phyloP scores from a whole-genome alignment of 1,139 yeast genomes.

The Zhuliangozyma blackwelliae region DNA sequence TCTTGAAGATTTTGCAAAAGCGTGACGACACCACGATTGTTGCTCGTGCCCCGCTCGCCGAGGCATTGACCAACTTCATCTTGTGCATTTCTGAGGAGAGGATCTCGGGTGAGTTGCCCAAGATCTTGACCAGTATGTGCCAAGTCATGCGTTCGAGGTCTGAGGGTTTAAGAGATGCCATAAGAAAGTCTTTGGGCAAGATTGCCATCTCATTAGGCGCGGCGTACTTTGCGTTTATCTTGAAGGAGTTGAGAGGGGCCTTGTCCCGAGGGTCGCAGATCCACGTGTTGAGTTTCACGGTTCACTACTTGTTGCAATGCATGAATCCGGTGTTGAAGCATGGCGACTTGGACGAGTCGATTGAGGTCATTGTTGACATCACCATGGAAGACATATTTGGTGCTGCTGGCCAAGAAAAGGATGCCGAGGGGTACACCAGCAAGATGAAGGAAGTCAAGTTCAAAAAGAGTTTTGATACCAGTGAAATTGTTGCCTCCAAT shows the following conservation, averaged over 20 bases:
- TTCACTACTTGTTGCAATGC: constrained; percentile 65
- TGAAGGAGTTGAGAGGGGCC: constrained; percentile 75
- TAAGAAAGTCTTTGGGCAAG: constrained; percentile 70
- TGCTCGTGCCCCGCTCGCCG: constrained; percentile 73
- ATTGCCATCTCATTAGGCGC: constrained; percentile 69
- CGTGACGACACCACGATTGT: constrained; percentile 78
- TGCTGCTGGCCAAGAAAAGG: constrained; percentile 89
- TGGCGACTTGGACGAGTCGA: constrained; percentile 76
- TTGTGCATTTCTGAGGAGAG: constrained; percentile 58
- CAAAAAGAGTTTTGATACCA: constrained; percentile 85
- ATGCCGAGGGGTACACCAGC: constrained; percentile 84
- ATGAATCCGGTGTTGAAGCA: constrained; percentile 45
- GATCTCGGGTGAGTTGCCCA: constrained; percentile 64
- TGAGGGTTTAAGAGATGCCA: constrained; percentile 84
- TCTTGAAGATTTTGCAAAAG: constrained; percentile 54
- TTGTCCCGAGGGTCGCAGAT: constrained; percentile 87
- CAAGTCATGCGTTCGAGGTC: constrained; percentile 84
- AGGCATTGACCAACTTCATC: constrained; percentile 71
- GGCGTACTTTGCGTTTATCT: constrained; percentile 63
- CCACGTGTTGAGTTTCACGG: constrained; percentile 86
- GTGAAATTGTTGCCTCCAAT: constrained; percentile 67
- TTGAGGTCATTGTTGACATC: constrained; percentile 57
- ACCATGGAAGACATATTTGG: constrained; percentile 95
- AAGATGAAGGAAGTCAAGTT: constrained; percentile 89
- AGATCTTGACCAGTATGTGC: constrained; percentile 76